Percentiles rank a stretch among this genome's conserved stretches.
Evolutionary conservation across 805 yeast species (phyloP).

Genomic region (Cyberlindnera maclurae): DNA sequence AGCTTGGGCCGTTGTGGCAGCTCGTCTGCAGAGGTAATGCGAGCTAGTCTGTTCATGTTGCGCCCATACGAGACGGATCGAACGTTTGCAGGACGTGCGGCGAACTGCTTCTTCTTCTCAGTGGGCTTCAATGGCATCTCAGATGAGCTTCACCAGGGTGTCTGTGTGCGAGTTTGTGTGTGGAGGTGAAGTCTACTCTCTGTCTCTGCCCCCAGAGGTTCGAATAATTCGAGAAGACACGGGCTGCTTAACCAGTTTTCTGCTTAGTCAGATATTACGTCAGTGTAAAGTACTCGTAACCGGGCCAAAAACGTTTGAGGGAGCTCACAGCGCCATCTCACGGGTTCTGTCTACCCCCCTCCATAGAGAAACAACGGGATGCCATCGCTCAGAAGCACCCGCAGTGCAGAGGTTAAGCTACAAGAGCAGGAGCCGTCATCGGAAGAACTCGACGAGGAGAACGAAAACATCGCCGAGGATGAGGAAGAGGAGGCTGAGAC

Average conservation of each 20-base stretch:
- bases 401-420: neutral
- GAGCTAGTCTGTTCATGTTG: conserved; percentile 19
- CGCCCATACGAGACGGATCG: conserved; percentile 23
- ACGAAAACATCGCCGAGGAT: conserved; percentile 23
- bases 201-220: no score
- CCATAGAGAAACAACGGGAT: no score
- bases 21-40: conserved; percentile 19
- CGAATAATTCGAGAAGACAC: no score
- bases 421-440: conserved; percentile 1
- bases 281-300: no score
- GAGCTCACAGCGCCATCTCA: no score
- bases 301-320: no score
- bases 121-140: conserved; percentile 3
- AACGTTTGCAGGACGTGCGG: conserved; percentile 16
- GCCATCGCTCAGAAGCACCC: neutral
- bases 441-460: conserved; percentile 4
- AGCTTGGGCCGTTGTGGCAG: conserved; percentile 6
- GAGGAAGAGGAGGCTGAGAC: conserved; percentile 39
- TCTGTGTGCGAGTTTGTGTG: no score
- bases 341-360: no score
- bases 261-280: no score
- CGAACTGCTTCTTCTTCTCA: conserved; percentile 11
- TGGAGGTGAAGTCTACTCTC: no score
- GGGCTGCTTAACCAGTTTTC: no score
- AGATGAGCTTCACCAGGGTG: no score